Evolutionary conservation across 2,329 filamentous ascomycete genomes (phyloP), one percentile per base, ranked within the genome.

Genomic region (Cordyceps javanica): DNA sequence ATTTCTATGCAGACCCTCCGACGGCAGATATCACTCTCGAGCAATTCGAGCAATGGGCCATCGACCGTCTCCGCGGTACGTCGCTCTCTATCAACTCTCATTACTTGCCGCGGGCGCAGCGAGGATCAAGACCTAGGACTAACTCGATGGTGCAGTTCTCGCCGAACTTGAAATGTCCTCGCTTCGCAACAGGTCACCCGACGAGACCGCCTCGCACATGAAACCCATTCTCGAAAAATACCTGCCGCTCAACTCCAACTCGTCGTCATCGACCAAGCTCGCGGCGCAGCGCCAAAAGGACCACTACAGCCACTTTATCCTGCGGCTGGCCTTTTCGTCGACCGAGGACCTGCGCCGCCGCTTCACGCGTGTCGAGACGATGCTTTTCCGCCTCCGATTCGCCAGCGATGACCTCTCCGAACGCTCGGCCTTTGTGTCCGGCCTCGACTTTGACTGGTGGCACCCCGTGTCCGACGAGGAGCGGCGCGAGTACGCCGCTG

Each of bases 31-130:
- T 99, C 65, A 96, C 91, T 0, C 85, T 99, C 42, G 94, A 99
- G 69, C 87, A 99, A 70, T 99, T 99, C 67, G 94, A 99, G 71
- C 91, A 96, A 81, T 99, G 94, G 94, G 94, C 92, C 11, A 97
- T 99, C 67, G 90, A 96, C 67, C 82, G 94, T 58, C 73, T 99
- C 63, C 87, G 91, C 75, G 83, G 91, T 91, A 76, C 16, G 55
- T 52, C n/a, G n/a, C n/a, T n/a, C n/a, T n/a, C n/a, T n/a, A n/a
- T n/a, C n/a, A n/a, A n/a, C n/a, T n/a, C n/a, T 26, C 38, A 6
- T 39, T 6, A 26, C 14, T 23, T 10, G 19, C 13, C 10, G 28
- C 34, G 16, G 30, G 21, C 49, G 25, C 8, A 45, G 42, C 38
- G 13, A 42, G 19, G 14, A 13, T 28, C 19, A 6, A 25, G 26